Conservation (phyloP, 345 rosid species). For the Hevea brasiliensis region DNA sequence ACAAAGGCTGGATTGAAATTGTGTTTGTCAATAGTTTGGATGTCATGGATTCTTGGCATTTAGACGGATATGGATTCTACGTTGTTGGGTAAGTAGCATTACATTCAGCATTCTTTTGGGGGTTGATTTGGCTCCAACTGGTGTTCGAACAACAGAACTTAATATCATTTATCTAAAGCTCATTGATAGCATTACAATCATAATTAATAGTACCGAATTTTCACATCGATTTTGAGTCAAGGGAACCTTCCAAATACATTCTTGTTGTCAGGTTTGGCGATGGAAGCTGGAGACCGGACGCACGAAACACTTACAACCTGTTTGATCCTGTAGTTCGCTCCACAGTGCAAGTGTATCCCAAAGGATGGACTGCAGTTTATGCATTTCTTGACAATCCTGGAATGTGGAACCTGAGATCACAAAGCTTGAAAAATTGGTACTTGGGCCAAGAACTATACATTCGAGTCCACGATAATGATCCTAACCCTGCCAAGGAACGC, state of each 20-base stretch:
- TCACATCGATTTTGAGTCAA: too few species aligned
- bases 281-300: conserved; percentile 54
- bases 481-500: conserved; percentile 58
- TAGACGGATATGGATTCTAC: conserved; percentile 51
- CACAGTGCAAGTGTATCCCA: conserved; percentile 68
- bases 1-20: conserved; percentile 55
- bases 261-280: conserved; percentile 41
- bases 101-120: too few species aligned
- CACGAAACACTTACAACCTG: conserved; percentile 46
- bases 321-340: conserved; percentile 66
- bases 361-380: conserved; percentile 64
- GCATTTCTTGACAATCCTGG: conserved; percentile 81
- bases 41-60: conserved; percentile 58
- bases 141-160: too few species aligned
- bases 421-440: conserved; percentile 61
- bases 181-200: too few species aligned
- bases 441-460: conserved; percentile 71
- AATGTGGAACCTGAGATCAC: conserved; percentile 93
- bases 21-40: conserved; percentile 42
- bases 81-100: conserved; percentile 42
- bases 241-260: too few species aligned
- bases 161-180: too few species aligned
- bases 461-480: conserved; percentile 62
- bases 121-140: too few species aligned
- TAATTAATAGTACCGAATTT: too few species aligned